Percentiles rank a stretch among this genome's conserved stretches.
These are phyloP conservation scores for Aspergillus bertholletiae DNA, from an alignment of 495 filamentous ascomycete genomes.

Conservation along the genomic window DNA sequence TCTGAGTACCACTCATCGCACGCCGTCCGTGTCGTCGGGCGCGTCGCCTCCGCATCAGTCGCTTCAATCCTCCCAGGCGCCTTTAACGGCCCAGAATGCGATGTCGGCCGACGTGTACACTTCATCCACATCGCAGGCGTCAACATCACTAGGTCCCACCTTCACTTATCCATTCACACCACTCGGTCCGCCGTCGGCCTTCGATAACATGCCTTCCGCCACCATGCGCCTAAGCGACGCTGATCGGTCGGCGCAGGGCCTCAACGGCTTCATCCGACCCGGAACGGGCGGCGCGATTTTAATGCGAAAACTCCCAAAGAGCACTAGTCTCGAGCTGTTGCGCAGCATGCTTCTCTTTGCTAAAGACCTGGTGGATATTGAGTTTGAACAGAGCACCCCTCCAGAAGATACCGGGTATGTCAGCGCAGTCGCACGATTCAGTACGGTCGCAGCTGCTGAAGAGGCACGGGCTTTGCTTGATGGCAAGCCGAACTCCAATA, in stretches of 20 bases:
- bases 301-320: constrained; percentile 73
- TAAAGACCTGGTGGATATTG: constrained; percentile 72
- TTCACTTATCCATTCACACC: constrained; percentile 45
- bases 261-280: constrained; percentile 41
- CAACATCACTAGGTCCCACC: constrained; percentile 34
- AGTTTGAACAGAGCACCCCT: constrained; percentile 62
- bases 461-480: constrained; percentile 74
- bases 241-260: constrained; percentile 43
- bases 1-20: constrained; percentile 43
- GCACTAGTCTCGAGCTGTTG: constrained; percentile 68
- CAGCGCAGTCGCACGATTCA: constrained; percentile 74
- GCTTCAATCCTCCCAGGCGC: constrained; percentile 34
- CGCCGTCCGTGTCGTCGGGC: constrained; percentile 44
- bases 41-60: constrained; percentile 43
- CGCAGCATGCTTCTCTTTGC: constrained; percentile 83
- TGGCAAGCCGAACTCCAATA: constrained; percentile 73
- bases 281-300: constrained; percentile 50
- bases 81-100: constrained; percentile 48
- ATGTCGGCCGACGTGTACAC: constrained; percentile 51
- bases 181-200: constrained; percentile 38
- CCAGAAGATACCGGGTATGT: constrained; percentile 69
- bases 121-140: constrained; percentile 38
- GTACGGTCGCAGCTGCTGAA: constrained; percentile 64
- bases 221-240: constrained; percentile 49
- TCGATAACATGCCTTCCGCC: constrained; percentile 39